Percentiles rank a stretch among this genome's conserved stretches.
Evolutionary conservation across 768 basidiomycete genomes (phyloP).

Genomic region (Kwoniella shandongensis): DNA sequence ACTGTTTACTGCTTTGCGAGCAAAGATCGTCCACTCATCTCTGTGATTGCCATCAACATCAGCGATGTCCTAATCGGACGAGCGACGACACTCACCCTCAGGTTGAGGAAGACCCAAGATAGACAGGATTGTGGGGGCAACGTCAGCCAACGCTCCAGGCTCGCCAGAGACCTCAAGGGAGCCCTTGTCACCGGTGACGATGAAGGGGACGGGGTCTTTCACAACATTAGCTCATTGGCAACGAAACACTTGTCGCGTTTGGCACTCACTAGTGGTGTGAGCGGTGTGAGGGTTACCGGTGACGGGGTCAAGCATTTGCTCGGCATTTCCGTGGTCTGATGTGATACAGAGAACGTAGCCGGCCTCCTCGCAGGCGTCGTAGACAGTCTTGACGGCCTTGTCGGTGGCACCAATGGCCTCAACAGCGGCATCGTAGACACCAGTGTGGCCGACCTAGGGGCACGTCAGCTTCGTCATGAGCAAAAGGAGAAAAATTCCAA

Average conservation of each 20-base stretch:
- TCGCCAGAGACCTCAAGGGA: constrained; percentile 60
- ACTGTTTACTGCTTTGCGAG: constrained; percentile 51
- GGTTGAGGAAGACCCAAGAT: constrained; percentile 73
- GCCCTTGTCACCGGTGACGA: constrained; percentile 67
- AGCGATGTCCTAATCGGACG: constrained; percentile 21
- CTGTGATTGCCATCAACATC: constrained; percentile 40
- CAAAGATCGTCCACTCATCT: constrained; percentile 66
- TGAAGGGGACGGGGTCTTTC: constrained; percentile 76
- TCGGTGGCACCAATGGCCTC: constrained; percentile 85
- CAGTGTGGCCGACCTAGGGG: constrained; percentile 81
- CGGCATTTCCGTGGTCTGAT: constrained; percentile 93
- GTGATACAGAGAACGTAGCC: constrained; percentile 87
- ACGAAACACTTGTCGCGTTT: constrained; percentile 6
- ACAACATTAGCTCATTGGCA: constrained; percentile 61
- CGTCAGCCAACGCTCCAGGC: constrained; percentile 78
- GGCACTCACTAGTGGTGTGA: constrained; percentile 47
- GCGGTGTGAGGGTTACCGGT: constrained; percentile 82
- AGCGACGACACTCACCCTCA: constrained; percentile 58
- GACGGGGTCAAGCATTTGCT: constrained; percentile 82
- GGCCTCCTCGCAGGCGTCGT: constrained; percentile 76
- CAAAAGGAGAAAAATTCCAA: neutral
- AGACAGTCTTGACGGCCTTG: constrained; percentile 80
- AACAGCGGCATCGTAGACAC: constrained; percentile 85
- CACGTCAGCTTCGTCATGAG: constrained; percentile 3
- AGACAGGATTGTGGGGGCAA: constrained; percentile 83